Conservation (phyloP, 2,329 filamentous ascomycete species). For the Chaetomiaceae sp. region DNA sequence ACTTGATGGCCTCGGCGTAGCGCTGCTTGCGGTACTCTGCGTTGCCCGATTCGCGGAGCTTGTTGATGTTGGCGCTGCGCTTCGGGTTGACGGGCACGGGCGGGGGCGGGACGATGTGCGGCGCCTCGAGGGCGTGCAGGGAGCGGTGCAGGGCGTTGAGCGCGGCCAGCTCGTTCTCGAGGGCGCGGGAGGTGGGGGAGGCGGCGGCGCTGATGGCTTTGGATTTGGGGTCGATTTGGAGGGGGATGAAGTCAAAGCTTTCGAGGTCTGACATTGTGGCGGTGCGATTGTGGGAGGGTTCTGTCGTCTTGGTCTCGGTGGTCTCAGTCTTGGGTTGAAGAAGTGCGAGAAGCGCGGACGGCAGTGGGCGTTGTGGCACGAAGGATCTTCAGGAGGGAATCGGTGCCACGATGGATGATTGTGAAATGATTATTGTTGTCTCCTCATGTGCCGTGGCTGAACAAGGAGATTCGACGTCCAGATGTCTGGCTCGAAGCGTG, state of each 20-base stretch:
- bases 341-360: no score
- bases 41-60: constrained; percentile 87
- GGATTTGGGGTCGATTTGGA: constrained; percentile 75
- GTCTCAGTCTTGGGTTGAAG: neutral
- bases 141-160: constrained; percentile 77
- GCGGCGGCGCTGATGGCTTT: constrained; percentile 60
- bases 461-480: no score
- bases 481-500: no score
- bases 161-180: constrained; percentile 61
- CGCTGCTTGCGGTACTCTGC: constrained; percentile 72
- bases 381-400: neutral
- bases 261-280: constrained; percentile 45
- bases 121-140: constrained; percentile 61
- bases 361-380: no score
- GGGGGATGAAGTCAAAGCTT: constrained; percentile 76
- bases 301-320: neutral
- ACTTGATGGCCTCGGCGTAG: constrained; percentile 68
- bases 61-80: constrained; percentile 79
- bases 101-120: constrained; percentile 69
- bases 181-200: constrained; percentile 34
- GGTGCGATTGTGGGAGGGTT: neutral
- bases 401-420: neutral
- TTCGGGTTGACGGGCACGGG: constrained; percentile 92
- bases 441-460: no score
- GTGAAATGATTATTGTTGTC: no score